A percentile compares a stretch with the other conserved stretches of the same genome.
These are phyloP conservation scores for Phytophthora pini DNA, from an alignment of 352 stramenopile species.

Conservation along the genomic window DNA sequence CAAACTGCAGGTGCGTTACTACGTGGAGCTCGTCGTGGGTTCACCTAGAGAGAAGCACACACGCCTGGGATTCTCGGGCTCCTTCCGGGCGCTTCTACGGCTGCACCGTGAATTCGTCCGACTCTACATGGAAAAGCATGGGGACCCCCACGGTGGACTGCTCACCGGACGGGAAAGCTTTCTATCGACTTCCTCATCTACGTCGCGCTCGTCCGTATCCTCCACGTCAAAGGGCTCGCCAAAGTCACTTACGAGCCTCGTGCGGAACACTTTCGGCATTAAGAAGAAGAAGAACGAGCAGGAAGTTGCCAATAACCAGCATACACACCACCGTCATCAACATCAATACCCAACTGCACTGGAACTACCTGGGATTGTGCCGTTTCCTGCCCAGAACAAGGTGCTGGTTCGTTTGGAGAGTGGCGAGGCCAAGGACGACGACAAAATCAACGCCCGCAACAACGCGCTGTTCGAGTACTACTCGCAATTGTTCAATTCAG, in stretches of 20 bases:
- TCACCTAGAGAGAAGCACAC: conserved; percentile 57
- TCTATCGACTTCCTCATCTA: conserved; percentile 54
- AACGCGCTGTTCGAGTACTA: conserved; percentile 72
- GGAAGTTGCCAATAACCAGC: conserved; percentile 15
- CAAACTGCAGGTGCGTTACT: conserved; percentile 69
- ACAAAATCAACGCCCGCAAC: conserved; percentile 51
- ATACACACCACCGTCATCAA: conserved; percentile 18
- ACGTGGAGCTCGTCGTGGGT: conserved; percentile 73
- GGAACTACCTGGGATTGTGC: conserved; percentile 41
- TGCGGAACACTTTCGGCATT: conserved; percentile 38
- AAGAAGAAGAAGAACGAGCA: conserved; percentile 32
- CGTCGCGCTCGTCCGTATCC: conserved; percentile 52
- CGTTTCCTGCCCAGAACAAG: conserved; percentile 51
- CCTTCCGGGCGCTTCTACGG: conserved; percentile 63
- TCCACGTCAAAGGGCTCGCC: conserved; percentile 37
- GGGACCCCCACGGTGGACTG: conserved; percentile 25
- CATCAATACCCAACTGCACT: conserved; percentile 9
- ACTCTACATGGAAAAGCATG: conserved; percentile 48
- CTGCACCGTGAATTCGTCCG: conserved; percentile 57
- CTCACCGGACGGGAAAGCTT: conserved; percentile 41
- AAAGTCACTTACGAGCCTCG: conserved; percentile 36
- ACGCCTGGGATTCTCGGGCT: conserved; percentile 67
- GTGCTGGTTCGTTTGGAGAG: conserved; percentile 60
- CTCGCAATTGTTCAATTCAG: conserved; percentile 69
- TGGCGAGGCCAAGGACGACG: conserved; percentile 55